Evolutionary conservation across 108 stramenopile species (phyloP), one percentile per base, ranked within the genome.

Genomic region (Nitzschia putrida): DNA sequence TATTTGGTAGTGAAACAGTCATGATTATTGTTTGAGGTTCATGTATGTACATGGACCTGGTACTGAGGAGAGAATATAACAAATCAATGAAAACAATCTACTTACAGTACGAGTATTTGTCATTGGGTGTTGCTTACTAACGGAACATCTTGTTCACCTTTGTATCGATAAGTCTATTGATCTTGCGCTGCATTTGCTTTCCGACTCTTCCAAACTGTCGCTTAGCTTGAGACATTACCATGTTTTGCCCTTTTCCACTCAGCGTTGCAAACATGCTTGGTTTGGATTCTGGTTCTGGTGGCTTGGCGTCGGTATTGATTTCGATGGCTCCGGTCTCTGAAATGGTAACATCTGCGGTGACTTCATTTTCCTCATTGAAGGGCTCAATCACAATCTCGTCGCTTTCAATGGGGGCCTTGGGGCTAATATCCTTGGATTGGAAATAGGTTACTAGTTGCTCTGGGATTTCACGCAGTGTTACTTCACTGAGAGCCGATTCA

Each of bases 391-490:
- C 47, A 49, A 49, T 49, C 47, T 49, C 47, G 18, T 49, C 47
- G 18, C 47, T 49, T 18, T 49, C 47, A 49, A 49, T 49, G 47
- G 77, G 69, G 14, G 72, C 71, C 9, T 66, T 23, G 8, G 82
- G 82, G 20, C 14, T 34, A 26, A 83, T 74, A 29, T 72, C 72
- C 11, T 66, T 57, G 23, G 51, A 49, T 50, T 49, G 50, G 38
- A 75, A 75, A 61, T 66, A 84, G 7, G 22, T 18, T 7, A 61
- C 47, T 0, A 84, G 52, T 54, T 84, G 83, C 9, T 56, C 44
- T 7, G 83, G 83, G 24, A 84, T 70, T 57, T 80, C 83, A 20
- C 56, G 26, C 23, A 84, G 60, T 56, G 80, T 73, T 21, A 37
- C 79, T 14, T 20, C 39, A 6, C 81, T 71, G 37, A 86, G n/a